Conservation (phyloP, 106 monocot genomes). For the Dactylorhiza incarnata region DNA sequence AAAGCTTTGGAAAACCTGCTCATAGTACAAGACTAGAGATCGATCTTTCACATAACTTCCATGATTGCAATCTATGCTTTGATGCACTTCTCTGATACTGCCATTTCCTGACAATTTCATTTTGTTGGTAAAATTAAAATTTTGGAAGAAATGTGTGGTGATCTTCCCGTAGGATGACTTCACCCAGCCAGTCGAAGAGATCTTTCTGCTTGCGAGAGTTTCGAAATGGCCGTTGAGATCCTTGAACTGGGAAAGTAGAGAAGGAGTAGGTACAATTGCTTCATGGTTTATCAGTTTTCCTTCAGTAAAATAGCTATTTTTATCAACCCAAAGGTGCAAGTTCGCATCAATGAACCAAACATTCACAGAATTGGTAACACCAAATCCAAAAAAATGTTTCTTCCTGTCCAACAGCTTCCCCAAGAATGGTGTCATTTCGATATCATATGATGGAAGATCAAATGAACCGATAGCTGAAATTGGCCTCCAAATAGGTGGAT, state of each 20-base stretch:
- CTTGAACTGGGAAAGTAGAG: constrained; percentile 30
- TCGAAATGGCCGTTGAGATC: no score
- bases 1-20: constrained; percentile 42
- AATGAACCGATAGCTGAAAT: constrained; percentile 87
- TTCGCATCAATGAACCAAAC: constrained; percentile 89
- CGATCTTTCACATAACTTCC: constrained; percentile 40
- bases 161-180: no score
- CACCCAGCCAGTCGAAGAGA: no score
- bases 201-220: no score
- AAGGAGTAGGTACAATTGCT: constrained; percentile 19
- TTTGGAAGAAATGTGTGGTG: no score
- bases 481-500: constrained; percentile 90
- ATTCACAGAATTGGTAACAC: constrained; percentile 55
- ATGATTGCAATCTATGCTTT: constrained; percentile 49
- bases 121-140: no score
- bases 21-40: constrained; percentile 31
- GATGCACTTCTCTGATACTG: constrained; percentile 46
- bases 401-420: constrained; percentile 69
- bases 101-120: constrained; percentile 52
- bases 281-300: constrained; percentile 48
- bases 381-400: no score
- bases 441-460: constrained; percentile 72
- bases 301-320: constrained; percentile 26
- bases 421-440: constrained; percentile 82
- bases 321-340: constrained; percentile 88